Conservation (phyloP, 495 filamentous ascomycete species). For the Podospora fimiseda region DNA sequence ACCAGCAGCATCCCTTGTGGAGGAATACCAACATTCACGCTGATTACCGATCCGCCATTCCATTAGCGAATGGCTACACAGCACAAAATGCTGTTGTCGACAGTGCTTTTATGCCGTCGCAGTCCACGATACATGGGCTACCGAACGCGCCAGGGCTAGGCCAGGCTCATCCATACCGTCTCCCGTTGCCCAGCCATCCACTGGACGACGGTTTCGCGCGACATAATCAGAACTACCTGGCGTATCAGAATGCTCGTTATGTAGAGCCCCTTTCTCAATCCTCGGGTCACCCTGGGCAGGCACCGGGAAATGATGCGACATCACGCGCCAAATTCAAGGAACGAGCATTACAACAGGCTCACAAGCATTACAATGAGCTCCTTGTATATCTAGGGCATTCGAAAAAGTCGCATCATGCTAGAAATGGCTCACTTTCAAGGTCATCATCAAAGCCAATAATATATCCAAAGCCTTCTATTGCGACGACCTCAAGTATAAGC, state of each 20-base stretch:
- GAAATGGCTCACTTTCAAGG: conserved; percentile 17
- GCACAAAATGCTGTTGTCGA: conserved; percentile 28
- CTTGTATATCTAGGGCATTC: conserved; percentile 65
- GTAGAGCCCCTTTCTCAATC: conserved; percentile 17
- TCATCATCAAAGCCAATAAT: conserved; percentile 37
- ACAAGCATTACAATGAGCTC: conserved; percentile 82
- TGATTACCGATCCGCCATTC: conserved; percentile 27
- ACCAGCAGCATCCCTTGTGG: conserved; percentile 68
- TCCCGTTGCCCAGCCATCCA: conserved; percentile 22
- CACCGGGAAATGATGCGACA: conserved; percentile 7
- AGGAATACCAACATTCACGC: conserved; percentile 62
- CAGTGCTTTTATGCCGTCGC: conserved; percentile 27
- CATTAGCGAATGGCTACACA: conserved; percentile 26
- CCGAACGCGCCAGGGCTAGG: conserved; percentile 21
- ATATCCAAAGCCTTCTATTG: conserved; percentile 43
- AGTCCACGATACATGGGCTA: conserved; percentile 19
- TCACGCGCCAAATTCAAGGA: conserved; percentile 66
- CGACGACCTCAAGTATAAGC: conserved; percentile 17
- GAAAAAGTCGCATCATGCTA: conserved; percentile 39
- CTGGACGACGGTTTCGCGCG: conserved; percentile 29
- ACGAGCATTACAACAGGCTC: conserved; percentile 75
- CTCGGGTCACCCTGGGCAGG: conserved; percentile 1
- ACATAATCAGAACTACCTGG: conserved; percentile 14
- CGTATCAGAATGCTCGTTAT: conserved; percentile 13
- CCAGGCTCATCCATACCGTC: conserved; percentile 20